A percentile compares a stretch with the other conserved stretches of the same genome.
phyloP scores from a whole-genome alignment of 805 yeast species.

The Candida suzukii region DNA sequence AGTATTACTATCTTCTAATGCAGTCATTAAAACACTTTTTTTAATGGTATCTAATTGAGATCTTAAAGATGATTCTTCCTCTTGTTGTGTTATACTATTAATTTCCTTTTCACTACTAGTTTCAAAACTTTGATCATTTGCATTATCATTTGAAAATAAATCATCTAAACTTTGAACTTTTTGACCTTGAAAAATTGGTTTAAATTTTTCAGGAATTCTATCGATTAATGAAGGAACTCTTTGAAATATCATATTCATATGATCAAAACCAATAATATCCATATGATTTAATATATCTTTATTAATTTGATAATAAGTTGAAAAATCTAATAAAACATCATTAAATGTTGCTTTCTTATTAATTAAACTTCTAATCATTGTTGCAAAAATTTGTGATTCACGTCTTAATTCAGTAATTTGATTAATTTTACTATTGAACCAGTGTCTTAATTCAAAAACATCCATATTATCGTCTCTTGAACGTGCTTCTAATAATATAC shows the following conservation, averaged over 20 bases:
- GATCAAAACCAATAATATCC: constrained; percentile 40
- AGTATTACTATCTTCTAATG: not conserved
- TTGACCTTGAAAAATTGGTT: too few relatives aligned
- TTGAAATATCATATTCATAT: constrained; percentile 30
- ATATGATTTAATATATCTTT: constrained; percentile 31
- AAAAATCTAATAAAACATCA: not conserved
- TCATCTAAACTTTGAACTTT: too few relatives aligned
- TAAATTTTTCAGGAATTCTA: constrained; percentile 19
- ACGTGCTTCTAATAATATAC: not conserved
- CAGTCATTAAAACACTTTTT: not conserved
- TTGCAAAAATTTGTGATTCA: constrained; percentile 23
- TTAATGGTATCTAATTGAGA: not conserved
- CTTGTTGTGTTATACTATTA: constrained; percentile 1
- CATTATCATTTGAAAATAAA: constrained; percentile 4
- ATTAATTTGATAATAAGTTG: not conserved
- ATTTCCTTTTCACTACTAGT: too few relatives aligned
- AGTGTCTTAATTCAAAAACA: constrained; percentile 10
- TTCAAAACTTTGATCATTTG: not conserved
- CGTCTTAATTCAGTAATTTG: constrained; percentile 11
- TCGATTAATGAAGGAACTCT: constrained; percentile 15
- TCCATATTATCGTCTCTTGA: not conserved
- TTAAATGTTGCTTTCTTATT: constrained; percentile 13
- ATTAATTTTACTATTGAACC: constrained; percentile 17
- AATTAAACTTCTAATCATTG: constrained; percentile 19
- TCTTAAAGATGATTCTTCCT: constrained; percentile 6